These are phyloP conservation scores for Lentinula raphanica DNA, from an alignment of 768 basidiomycete genomes.

Conservation along the genomic window DNA sequence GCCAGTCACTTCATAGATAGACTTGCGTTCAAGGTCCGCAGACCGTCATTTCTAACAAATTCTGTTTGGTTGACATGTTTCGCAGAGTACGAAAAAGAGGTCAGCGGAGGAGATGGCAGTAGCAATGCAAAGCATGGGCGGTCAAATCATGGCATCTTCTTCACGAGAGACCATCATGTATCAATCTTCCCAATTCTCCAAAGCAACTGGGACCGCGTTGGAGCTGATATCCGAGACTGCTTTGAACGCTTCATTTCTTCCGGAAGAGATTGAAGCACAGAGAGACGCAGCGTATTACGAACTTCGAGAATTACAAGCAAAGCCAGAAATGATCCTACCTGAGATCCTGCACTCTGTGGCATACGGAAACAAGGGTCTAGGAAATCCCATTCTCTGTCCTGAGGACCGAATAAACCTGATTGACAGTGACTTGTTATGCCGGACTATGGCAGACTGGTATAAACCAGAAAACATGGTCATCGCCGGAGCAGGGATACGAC, in stretches of 20 bases:
- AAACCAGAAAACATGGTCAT: constrained; percentile 92
- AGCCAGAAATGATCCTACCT: constrained; percentile 91
- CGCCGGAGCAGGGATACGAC: constrained; percentile 89
- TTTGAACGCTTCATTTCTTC: constrained; percentile 66
- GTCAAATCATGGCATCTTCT: constrained; percentile 87
- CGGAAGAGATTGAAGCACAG: constrained; percentile 78
- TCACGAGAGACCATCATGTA: constrained; percentile 96
- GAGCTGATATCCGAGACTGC: constrained; percentile 91
- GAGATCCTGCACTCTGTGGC: constrained; percentile 87
- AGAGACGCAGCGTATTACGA: constrained; percentile 89
- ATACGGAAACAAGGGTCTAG: constrained; percentile 70
- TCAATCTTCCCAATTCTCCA: constrained; percentile 90
- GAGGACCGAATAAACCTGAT: constrained; percentile 73
- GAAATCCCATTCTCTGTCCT: constrained; percentile 88
- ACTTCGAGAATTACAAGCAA: constrained; percentile 76
- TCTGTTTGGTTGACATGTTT: constrained; percentile 8
- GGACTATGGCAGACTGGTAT: constrained; percentile 78
- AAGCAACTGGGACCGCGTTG: constrained; percentile 74
- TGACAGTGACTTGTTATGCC: constrained; percentile 53
- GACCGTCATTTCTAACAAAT: neutral
- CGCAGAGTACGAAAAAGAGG: constrained; percentile 68
- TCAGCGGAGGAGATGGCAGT: constrained; percentile 74
- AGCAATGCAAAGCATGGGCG: constrained; percentile 80
- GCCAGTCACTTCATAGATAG: constrained; percentile 91
- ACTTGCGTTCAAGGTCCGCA: constrained; percentile 89